Base-by-base conservation (phyloP, 345 rosid genomes). In the Theobroma cacao region DNA sequence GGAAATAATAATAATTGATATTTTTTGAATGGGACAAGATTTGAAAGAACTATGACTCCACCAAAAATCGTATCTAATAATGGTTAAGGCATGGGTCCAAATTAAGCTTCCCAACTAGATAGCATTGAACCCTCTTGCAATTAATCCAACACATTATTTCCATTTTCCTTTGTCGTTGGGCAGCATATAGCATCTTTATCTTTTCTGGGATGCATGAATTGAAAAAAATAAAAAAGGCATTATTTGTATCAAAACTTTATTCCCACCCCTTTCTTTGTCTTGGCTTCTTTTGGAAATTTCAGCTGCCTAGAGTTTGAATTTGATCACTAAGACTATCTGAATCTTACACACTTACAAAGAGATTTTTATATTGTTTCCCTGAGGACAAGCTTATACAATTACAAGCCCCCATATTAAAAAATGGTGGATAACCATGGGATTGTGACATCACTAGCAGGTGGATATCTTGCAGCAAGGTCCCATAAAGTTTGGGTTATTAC, bases 61-160 rank as follows among this genome's bases (percentile, higher is more conserved):
- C 15, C 62, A 52, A 72, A 52, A 45, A 72, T 52, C 26, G 20
- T 33, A 52, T 72, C 75, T 52, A n/a, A 72, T 33, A 20, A 71
- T 47, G 38, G 3, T 45, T 47, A 28, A 3, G 15, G 24, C 30
- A 47, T 48, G 56, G 61, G 30, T 52, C 56, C 75, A 72, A 72
- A n/a, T n/a, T n/a, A n/a, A 50, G 75, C 45, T 50, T 52, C 75
- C 61, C 60, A 71, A 71, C 75, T 20, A 30, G 38, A 69, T 28
- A 69, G 56, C 74, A 69, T 3, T 69, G 13, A 15, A 28, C 56
- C 6, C 52, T 17, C 28, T 60, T 48, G 75, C 60, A 71, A 71
- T 71, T 30, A 71, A 48, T 18, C 74, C 14, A 30, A 45, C 7
- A n/a, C 38, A 28, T 60, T 60, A 60, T 30, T 28, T 30, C 28